A percentile compares a stretch with the other conserved stretches of the same genome.
phyloP scores from a whole-genome alignment of 2,329 filamentous ascomycete species.

The Colletotrichum gigasporum region DNA sequence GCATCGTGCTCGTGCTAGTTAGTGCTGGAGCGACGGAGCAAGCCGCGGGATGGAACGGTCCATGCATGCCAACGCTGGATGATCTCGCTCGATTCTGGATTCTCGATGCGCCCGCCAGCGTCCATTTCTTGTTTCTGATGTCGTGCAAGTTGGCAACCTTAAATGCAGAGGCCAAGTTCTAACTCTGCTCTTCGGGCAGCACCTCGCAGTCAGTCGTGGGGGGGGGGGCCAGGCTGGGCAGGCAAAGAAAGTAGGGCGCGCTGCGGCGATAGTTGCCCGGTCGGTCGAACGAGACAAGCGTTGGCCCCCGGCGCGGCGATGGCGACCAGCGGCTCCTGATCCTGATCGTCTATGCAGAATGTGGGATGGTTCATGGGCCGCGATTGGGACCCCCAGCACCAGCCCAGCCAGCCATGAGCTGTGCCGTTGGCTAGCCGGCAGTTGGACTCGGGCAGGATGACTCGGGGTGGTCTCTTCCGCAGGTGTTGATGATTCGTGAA shows the following conservation, averaged over 20 bases:
- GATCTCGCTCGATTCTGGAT: too few relatives aligned
- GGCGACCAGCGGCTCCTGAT: constrained; percentile 14
- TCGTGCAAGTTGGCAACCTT: too few relatives aligned
- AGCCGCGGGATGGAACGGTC: neutral
- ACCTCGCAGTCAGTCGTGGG: too few relatives aligned
- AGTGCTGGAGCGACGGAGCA: neutral
- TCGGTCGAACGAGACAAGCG: neutral
- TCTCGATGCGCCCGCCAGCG: too few relatives aligned
- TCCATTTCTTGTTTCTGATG: too few relatives aligned
- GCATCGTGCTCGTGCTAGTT: neutral
- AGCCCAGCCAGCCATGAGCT: neutral
- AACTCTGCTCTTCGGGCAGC: too few relatives aligned
- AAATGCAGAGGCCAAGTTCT: too few relatives aligned
- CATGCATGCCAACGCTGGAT: neutral
- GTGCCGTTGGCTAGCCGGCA: constrained; percentile 21
- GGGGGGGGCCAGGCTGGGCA: too few relatives aligned
- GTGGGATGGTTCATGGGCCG: neutral
- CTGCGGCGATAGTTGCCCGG: neutral
- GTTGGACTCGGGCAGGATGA: constrained; percentile 15
- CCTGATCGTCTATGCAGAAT: constrained; percentile 11
- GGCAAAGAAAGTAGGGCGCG: neutral
- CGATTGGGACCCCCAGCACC: neutral
- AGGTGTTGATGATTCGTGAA: neutral
- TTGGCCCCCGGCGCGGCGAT: neutral
- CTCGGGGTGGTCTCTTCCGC: neutral